Evolutionary conservation across 1,284 basidiomycete species (phyloP), one percentile per base, ranked within the genome.

Genomic region (Calocybe gambosa): DNA sequence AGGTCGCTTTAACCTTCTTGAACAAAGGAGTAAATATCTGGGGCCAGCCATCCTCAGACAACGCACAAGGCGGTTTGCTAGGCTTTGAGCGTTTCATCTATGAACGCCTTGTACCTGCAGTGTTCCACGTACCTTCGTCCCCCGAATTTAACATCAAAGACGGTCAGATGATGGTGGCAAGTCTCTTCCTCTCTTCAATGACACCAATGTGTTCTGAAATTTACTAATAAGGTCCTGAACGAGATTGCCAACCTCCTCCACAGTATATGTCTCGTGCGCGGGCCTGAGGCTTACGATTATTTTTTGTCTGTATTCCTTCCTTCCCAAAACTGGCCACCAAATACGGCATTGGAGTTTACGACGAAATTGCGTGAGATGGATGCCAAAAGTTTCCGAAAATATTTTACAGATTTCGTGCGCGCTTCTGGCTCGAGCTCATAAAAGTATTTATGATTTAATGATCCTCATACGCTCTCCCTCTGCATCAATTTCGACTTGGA

Each of bases 81-180:
- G 95, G 95, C 0, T 99, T 98, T 61, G 93, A 97, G 56, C 76
- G 80, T 10, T 96, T 96, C 62, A 77, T 97, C 42, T 99, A 99
- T 63, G 88, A 95, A 55, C 80, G 85, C 7, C 69, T 97, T 35
- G 72, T 98, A 42, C 90, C 90, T 3, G 70, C 85, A 1, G 85
- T 85, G 26, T 97, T 99, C 62, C 75, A 82, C 18, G 82, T 97
- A 3, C 82, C 93, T 0, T 83, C 88, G 9, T 74, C 78, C 18
- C 78, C 86, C 0, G 76, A 82, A 35, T 93, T 98, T 61, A 95
- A 95, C 60, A 73, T 89, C 55, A 88, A 87, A 58, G 92, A 95
- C 58, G 92, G 90, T 4, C 90, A 93, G 57, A 81, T 84, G 58
- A 74, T 86, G 42, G 77, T 85, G 55, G 93, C 93, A 58, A 62